These are phyloP conservation scores for Plantago rigida DNA, from an alignment of 305 asterid species.

Conservation along the genomic window DNA sequence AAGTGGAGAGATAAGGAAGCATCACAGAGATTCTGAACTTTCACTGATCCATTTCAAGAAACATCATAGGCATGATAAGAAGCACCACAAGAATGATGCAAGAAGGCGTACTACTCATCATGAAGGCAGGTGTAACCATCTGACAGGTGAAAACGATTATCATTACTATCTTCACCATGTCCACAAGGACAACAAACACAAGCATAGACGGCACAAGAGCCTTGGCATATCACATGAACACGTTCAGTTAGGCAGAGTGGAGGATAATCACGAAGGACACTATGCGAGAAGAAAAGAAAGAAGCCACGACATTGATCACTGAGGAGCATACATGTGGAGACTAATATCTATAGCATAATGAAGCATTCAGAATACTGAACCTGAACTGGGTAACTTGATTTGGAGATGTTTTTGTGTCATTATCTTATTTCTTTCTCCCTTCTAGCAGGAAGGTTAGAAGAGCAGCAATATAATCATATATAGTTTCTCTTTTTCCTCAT, in stretches of 20 bases:
- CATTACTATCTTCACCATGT: constrained; percentile 63
- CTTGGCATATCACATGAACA: constrained; percentile 27
- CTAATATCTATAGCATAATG: too few relatives aligned
- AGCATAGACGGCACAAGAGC: constrained; percentile 47
- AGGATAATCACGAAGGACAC: constrained; percentile 34
- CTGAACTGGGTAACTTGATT: too few relatives aligned
- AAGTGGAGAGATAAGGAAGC: constrained; percentile 25
- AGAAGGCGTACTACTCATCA: constrained; percentile 31
- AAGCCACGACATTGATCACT: constrained; percentile 24
- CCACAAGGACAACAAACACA: constrained; percentile 58
- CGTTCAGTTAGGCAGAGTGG: constrained; percentile 29
- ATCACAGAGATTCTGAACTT: constrained; percentile 28
- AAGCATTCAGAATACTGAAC: too few relatives aligned
- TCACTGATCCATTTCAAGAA: constrained; percentile 28
- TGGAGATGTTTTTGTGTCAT: too few relatives aligned
- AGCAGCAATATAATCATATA: too few relatives aligned
- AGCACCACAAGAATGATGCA: constrained; percentile 38
- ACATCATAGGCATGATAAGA: constrained; percentile 32
- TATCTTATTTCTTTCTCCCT: too few relatives aligned
- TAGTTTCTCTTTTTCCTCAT: too few relatives aligned
- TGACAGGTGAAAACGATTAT: constrained; percentile 42
- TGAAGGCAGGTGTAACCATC: constrained; percentile 29
- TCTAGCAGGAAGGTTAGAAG: too few relatives aligned
- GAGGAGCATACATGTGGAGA: not conserved
- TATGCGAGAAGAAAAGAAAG: constrained; percentile 38